Evolutionary conservation across 306 rosid species (phyloP).

Genomic region (Pueraria montana): DNA sequence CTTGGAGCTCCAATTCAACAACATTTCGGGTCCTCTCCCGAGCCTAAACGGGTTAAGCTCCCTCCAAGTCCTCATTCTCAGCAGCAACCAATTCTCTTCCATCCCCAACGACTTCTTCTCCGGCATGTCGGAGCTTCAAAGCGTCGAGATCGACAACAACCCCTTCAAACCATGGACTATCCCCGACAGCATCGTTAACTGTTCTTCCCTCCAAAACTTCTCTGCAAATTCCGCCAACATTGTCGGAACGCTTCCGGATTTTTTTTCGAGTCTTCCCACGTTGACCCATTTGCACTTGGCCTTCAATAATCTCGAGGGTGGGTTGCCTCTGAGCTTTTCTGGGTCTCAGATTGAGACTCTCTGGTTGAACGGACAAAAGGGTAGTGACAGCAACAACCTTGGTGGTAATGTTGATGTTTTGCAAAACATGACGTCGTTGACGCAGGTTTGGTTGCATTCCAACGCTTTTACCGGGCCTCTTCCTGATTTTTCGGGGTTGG

Average conservation of each 20-base stretch:
- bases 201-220: neutral
- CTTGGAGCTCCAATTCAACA: slow-evolving; percentile 12
- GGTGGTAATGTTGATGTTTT: slow-evolving; percentile 1
- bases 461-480: neutral
- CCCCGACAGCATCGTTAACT: neutral
- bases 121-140: neutral
- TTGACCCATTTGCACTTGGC: slow-evolving; percentile 1
- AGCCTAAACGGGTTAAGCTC: neutral
- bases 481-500: neutral
- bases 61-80: slow-evolving; percentile 8
- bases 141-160: neutral
- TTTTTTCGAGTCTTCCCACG: neutral
- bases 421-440: neutral
- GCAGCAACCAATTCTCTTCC: neutral
- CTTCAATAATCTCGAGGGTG: neutral
- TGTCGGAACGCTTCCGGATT: neutral
- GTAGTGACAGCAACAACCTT: neutral
- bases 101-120: neutral
- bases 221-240: neutral
- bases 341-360: neutral
- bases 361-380: neutral
- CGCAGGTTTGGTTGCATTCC: slow-evolving; percentile 11
- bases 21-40: slow-evolving; percentile 8
- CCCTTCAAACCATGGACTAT: neutral
- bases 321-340: neutral